These are phyloP conservation scores for Achaetomium macrosporum DNA, from an alignment of 2,329 filamentous ascomycete genomes.

Conservation along the genomic window DNA sequence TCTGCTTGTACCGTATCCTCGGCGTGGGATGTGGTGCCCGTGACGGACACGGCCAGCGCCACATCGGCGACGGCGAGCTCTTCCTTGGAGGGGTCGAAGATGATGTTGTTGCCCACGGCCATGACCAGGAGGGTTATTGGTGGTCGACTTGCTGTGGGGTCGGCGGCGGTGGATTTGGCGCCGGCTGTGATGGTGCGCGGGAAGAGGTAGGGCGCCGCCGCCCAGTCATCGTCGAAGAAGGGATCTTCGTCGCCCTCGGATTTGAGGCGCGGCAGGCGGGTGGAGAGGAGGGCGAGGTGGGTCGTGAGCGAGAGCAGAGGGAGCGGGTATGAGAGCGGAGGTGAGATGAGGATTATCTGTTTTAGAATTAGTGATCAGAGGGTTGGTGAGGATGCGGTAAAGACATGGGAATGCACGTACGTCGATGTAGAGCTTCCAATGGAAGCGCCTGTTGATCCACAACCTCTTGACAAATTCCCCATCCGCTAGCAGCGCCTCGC, in stretches of 20 bases:
- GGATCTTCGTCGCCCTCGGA: conserved; percentile 93
- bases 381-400: background rate
- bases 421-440: conserved; percentile 95
- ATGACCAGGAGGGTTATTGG: conserved; percentile 89
- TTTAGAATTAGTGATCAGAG: background rate
- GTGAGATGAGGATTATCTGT: conserved; percentile 88
- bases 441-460: conserved; percentile 84
- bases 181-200: conserved; percentile 37
- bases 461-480: conserved; percentile 64
- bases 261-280: conserved; percentile 75
- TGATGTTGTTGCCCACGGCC: conserved; percentile 76
- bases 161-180: conserved; percentile 19
- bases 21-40: conserved; percentile 33
- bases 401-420: conserved; percentile 52
- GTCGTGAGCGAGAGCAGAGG: conserved; percentile 88
- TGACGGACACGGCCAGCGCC: conserved; percentile 78
- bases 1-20: background rate
- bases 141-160: conserved; percentile 48
- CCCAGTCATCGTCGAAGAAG: conserved; percentile 98
- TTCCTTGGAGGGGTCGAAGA: conserved; percentile 88
- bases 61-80: conserved; percentile 91
- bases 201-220: conserved; percentile 72
- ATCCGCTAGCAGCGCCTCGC: conserved; percentile 74
- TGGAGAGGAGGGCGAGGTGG: conserved; percentile 85
- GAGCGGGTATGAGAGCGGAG: conserved; percentile 85